Conservation (phyloP, 2,329 filamentous ascomycete species). For the Esteya vermicola region DNA sequence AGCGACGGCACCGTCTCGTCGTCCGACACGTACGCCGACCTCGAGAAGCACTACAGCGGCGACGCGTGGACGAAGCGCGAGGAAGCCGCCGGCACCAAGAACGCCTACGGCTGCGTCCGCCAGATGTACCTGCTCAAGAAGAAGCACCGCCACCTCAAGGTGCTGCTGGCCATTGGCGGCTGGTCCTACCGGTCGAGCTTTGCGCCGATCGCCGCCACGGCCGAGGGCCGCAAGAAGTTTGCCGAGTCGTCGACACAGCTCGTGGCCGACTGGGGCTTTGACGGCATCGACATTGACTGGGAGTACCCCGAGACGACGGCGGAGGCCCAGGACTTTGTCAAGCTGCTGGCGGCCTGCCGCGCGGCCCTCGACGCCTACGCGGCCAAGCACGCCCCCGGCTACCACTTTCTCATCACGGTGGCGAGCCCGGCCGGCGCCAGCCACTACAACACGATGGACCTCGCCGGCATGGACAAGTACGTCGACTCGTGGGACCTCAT, state of each 20-base stretch:
- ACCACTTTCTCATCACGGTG: constrained; percentile 51
- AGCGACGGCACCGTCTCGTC: constrained; percentile 51
- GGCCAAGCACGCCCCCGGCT: constrained; percentile 21
- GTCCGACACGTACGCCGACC: constrained; percentile 61
- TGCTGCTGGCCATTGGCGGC: constrained; percentile 76
- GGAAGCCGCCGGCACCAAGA: no score
- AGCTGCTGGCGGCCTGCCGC: constrained; percentile 42
- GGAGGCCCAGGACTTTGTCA: constrained; percentile 44
- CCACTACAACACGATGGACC: constrained; percentile 48
- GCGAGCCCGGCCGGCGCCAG: constrained; percentile 48
- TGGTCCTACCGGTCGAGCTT: constrained; percentile 90
- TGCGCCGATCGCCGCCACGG: constrained; percentile 54
- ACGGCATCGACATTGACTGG: constrained; percentile 44
- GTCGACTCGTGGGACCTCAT: constrained; percentile 72
- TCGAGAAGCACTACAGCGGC: constrained; percentile 54
- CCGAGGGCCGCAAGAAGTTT: constrained; percentile 55
- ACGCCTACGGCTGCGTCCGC: constrained; percentile 81
- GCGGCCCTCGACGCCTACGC: constrained; percentile 44
- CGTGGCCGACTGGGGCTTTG: constrained; percentile 68
- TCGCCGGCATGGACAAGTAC: constrained; percentile 48
- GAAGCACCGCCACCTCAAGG: constrained; percentile 67
- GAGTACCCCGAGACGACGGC: constrained; percentile 43
- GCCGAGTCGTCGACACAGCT: constrained; percentile 60
- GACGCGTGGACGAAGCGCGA: constrained; percentile 59
- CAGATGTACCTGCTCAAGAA: constrained; percentile 77